phyloP scores from a whole-genome alignment of 768 basidiomycete genomes.

The Podaxis sp. region DNA sequence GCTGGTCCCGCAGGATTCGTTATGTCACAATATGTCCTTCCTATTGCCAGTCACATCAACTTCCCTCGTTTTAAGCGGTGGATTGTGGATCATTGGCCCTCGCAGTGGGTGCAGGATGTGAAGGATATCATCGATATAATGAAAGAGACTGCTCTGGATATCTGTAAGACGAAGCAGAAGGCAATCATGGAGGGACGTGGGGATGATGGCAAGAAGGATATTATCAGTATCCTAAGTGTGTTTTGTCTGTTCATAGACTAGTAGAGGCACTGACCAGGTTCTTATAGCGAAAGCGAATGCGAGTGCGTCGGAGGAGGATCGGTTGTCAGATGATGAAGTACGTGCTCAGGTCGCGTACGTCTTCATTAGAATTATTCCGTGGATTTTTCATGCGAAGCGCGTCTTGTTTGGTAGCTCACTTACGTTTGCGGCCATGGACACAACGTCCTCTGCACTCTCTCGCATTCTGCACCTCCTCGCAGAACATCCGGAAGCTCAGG shows the following conservation, averaged over 20 bases:
- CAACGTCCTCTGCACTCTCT: constrained; percentile 38
- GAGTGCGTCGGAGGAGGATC: constrained; percentile 29
- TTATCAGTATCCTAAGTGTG: constrained; percentile 44
- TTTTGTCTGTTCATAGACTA: neutral
- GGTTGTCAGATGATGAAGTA: constrained; percentile 35
- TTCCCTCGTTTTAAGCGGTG: constrained; percentile 11
- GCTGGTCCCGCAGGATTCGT: neutral
- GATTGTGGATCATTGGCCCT: constrained; percentile 15
- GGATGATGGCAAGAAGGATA: constrained; percentile 40
- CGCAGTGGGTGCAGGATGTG: constrained; percentile 27
- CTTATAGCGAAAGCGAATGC: constrained; percentile 42
- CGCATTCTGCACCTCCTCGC: constrained; percentile 34
- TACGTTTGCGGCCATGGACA: constrained; percentile 43
- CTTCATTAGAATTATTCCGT: neutral
- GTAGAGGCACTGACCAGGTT: neutral
- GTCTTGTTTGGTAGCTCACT: constrained; percentile 26
- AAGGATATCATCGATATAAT: constrained; percentile 36
- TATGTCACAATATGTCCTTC: neutral
- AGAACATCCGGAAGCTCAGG: constrained; percentile 36
- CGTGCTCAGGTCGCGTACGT: constrained; percentile 30
- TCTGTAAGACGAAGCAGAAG: constrained; percentile 37
- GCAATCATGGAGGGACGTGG: constrained; percentile 30
- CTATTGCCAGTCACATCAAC: neutral
- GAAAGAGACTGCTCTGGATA: constrained; percentile 32
- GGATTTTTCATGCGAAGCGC: neutral